A percentile compares a stretch with the other conserved stretches of the same genome.
These are phyloP conservation scores for Phalaenopsis aphrodite DNA, from an alignment of 106 monocot species.

Conservation along the genomic window DNA sequence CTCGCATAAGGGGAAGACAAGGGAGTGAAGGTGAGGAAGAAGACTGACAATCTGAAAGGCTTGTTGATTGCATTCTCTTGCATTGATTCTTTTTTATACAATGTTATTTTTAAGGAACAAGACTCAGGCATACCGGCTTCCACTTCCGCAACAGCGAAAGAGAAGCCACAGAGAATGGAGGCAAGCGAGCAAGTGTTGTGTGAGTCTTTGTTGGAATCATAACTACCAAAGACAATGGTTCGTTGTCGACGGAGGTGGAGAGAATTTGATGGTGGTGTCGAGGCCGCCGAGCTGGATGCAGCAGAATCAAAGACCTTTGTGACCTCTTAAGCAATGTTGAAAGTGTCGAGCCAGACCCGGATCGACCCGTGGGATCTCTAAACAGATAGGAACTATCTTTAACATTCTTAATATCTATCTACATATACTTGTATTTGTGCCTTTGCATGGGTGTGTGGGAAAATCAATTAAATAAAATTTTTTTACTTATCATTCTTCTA, in stretches of 20 bases:
- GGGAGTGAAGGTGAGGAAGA: no score
- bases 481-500: no score
- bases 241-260: background rate
- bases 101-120: no score
- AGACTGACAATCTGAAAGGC: no score
- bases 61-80: no score
- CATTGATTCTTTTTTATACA: no score
- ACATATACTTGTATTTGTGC: no score
- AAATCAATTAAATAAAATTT: no score
- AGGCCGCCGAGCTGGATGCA: conserved; percentile 55
- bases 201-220: conserved; percentile 29
- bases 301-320: conserved; percentile 49
- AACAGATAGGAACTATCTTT: no score
- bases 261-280: conserved; percentile 47
- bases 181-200: conserved; percentile 35
- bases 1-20: no score
- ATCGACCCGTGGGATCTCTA: conserved; percentile 29
- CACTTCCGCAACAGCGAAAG: background rate
- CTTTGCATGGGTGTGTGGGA: no score
- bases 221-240: background rate
- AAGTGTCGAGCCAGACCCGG: conserved; percentile 56
- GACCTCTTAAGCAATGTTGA: conserved; percentile 45
- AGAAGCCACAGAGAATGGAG: conserved; percentile 36
- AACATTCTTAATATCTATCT: no score
- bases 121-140: background rate